These are phyloP conservation scores for Suhomyces xylopsoci DNA, from an alignment of 805 yeast species.

Conservation along the genomic window DNA sequence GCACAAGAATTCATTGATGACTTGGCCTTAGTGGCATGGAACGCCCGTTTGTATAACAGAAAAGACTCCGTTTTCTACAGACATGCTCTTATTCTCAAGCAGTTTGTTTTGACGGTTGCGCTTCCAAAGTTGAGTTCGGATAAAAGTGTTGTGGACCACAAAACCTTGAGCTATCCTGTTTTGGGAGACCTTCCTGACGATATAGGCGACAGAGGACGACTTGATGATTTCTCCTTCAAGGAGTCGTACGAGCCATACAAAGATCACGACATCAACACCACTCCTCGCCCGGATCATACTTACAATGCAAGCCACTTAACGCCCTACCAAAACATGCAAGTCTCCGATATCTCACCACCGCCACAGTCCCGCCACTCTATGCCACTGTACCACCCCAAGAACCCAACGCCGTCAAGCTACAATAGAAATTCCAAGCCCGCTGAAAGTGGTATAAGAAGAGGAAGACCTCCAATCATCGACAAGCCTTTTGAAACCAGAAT, in stretches of 20 bases:
- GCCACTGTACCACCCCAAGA: neutral
- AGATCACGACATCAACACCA: conserved; percentile 2
- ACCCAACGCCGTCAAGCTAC: neutral
- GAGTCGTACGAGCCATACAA: conserved; percentile 6
- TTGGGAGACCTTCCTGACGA: conserved; percentile 69
- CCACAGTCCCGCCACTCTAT: conserved; percentile 1
- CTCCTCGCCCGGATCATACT: conserved; percentile 3
- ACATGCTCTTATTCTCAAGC: conserved; percentile 62
- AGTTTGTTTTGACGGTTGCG: conserved; percentile 43
- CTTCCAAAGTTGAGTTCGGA: conserved; percentile 50
- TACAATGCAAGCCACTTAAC: conserved; percentile 3
- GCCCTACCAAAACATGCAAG: conserved; percentile 1
- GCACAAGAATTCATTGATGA: conserved; percentile 74
- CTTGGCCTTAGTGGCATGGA: conserved; percentile 83
- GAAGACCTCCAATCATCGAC: conserved; percentile 89
- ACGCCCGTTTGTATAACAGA: conserved; percentile 81
- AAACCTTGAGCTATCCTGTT: conserved; percentile 51
- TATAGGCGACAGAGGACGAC: conserved; percentile 8
- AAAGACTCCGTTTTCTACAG: conserved; percentile 63
- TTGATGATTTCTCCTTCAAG: conserved; percentile 10
- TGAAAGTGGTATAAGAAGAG: conserved; percentile 63
- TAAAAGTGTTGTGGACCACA: conserved; percentile 31
- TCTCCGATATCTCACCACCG: neutral
- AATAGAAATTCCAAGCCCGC: conserved; percentile 9
- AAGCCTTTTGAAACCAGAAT: conserved; percentile 90